A percentile compares a stretch with the other conserved stretches of the same genome.
These are phyloP conservation scores for Xerocomus brunneocitrinus DNA, from an alignment of 768 basidiomycete species.

Conservation along the genomic window DNA sequence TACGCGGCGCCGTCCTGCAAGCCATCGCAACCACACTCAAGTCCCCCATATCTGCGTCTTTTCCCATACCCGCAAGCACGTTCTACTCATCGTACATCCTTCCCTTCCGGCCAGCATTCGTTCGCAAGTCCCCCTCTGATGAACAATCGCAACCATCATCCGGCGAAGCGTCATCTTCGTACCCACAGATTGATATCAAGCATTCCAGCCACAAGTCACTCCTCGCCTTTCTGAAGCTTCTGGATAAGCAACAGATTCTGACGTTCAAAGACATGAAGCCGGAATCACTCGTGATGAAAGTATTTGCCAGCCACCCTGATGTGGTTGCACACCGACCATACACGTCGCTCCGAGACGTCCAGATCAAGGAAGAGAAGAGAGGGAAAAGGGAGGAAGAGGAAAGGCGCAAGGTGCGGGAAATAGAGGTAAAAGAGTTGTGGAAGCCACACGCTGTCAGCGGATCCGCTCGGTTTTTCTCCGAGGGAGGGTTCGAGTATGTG, in stretches of 20 bases:
- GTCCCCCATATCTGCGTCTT: slow-evolving; percentile 45
- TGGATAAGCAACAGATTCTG: slow-evolving; percentile 70
- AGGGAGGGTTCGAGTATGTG: slow-evolving; percentile 57
- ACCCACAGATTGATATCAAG: slow-evolving; percentile 63
- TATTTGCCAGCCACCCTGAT: slow-evolving; percentile 53
- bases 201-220: slow-evolving; percentile 79
- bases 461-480: slow-evolving; percentile 58
- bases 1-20: slow-evolving; percentile 62
- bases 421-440: slow-evolving; percentile 67
- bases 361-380: slow-evolving; percentile 57
- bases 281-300: slow-evolving; percentile 51
- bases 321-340: slow-evolving; percentile 50
- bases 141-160: slow-evolving; percentile 7
- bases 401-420: slow-evolving; percentile 42
- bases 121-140: slow-evolving; percentile 13
- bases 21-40: slow-evolving; percentile 50
- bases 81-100: slow-evolving; percentile 77
- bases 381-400: slow-evolving; percentile 50
- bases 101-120: slow-evolving; percentile 71
- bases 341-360: slow-evolving; percentile 62
- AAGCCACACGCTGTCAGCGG: slow-evolving; percentile 55
- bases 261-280: slow-evolving; percentile 59
- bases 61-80: slow-evolving; percentile 72
- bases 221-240: slow-evolving; percentile 70
- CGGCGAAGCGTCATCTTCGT: slow-evolving; percentile 26